These are phyloP conservation scores for Dichomitus squalens DNA, from an alignment of 1,284 basidiomycete genomes.

Conservation along the genomic window DNA sequence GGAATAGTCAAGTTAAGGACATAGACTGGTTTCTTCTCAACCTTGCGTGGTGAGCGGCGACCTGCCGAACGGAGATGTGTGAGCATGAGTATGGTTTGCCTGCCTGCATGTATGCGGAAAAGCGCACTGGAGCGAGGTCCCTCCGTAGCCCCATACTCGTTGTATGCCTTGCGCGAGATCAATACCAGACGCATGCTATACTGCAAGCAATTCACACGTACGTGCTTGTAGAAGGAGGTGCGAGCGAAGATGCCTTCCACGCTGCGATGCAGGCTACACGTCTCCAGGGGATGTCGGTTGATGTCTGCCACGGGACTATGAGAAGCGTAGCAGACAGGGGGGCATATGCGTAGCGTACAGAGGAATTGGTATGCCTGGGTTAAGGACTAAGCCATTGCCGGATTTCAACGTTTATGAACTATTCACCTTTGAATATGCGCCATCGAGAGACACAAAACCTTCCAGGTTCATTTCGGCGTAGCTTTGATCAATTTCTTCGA, in stretches of 20 bases:
- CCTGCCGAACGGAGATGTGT: constrained; percentile 22
- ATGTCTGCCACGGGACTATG: constrained; percentile 54
- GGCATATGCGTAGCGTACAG: constrained; percentile 52
- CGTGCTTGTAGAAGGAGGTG: constrained; percentile 74
- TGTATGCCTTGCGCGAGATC: constrained; percentile 51
- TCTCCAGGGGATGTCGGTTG: constrained; percentile 75
- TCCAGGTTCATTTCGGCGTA: constrained; percentile 58
- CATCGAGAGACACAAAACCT: constrained; percentile 83
- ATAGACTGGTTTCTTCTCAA: constrained; percentile 78
- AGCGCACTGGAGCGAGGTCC: constrained; percentile 34
- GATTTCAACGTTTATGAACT: background rate
- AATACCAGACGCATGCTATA: background rate
- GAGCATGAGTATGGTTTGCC: background rate
- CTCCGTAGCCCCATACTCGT: constrained; percentile 56
- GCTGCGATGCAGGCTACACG: constrained; percentile 68
- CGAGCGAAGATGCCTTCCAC: constrained; percentile 69
- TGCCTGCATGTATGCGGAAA: background rate
- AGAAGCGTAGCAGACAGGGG: background rate
- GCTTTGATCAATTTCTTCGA: constrained; percentile 61
- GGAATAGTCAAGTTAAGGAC: constrained; percentile 77
- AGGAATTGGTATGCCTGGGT: constrained; percentile 78
- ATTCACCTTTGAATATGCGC: constrained; percentile 69
- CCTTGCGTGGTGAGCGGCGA: constrained; percentile 74
- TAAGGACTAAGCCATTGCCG: background rate
- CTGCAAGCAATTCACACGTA: constrained; percentile 31